Base-by-base conservation (phyloP, 2,329 filamentous ascomycete species). In the Paraconiothyrium sp. region DNA sequence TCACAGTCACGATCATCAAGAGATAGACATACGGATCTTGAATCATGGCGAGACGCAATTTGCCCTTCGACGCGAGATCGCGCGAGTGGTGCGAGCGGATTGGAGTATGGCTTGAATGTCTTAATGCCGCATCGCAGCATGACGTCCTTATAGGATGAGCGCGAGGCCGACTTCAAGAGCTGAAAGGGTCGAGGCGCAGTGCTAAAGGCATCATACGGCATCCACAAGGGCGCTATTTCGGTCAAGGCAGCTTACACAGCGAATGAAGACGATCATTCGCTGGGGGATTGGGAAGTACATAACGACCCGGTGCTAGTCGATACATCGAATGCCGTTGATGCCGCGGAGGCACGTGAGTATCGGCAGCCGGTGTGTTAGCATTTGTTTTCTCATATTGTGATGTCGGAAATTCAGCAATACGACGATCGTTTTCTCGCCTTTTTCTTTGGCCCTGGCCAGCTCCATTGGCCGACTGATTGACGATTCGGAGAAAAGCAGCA, bases 1-100 rank as follows among this genome's bases (percentile, higher is more conserved):
- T 63, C 58, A 61, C 67, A 80, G 78, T 80, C 54, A 80, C 78
- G 49, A 80, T 80, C 67, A 74, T 80, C 69, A 80, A 80, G 67
- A 75, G 77, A 64, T 80, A 79, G 68, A 68, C 52, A 61, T 57
- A 61, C 58, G 68, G 66, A 62, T 66, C 50, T 41, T 63, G 63
- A 69, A 48, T 67, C 67, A 52, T 61, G 61, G 65, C 66, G 65
- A 67, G 58, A 64, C 59, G 35, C 57, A 56, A 62, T 47, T 52
- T 64, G 58, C 67, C 65, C 56, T 52, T 59, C 61, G 54, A 58
- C 58, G 65, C 67, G 57, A 62, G 62, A 63, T 59, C 64, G 66
- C 64, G 63, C 65, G 66, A 73, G 65, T 70, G 68, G 72, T 64
- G 64, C 58, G 67, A 57, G 67, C 65, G 63, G 69, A 57, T 66